phyloP scores from a whole-genome alignment of 768 basidiomycete species.

The Tylopilus balloui region DNA sequence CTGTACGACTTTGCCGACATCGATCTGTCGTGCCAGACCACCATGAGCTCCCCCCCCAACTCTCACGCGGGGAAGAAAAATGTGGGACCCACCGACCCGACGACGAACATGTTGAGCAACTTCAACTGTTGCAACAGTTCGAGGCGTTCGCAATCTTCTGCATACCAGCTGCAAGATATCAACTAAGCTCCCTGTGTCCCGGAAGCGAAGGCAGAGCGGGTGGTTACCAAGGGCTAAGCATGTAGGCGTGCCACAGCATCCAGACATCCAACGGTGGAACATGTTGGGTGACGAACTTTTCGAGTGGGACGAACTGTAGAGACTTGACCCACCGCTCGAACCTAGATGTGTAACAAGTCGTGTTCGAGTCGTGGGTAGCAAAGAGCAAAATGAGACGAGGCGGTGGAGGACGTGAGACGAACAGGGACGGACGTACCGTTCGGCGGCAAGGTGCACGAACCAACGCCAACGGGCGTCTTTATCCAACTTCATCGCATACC shows the following conservation, averaged over 20 bases:
- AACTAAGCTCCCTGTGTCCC: background rate
- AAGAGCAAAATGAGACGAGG: background rate
- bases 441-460: slow-evolving; percentile 38
- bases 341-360: slow-evolving; percentile 13
- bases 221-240: slow-evolving; percentile 35
- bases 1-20: slow-evolving; percentile 18
- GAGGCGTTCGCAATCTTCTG: slow-evolving; percentile 33
- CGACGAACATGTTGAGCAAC: slow-evolving; percentile 26
- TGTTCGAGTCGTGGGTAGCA: background rate
- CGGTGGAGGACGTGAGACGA: background rate
- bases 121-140: slow-evolving; percentile 21
- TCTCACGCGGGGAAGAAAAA: too few species aligned
- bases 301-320: slow-evolving; percentile 22
- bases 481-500: slow-evolving; percentile 22
- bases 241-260: slow-evolving; percentile 43
- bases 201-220: background rate
- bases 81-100: slow-evolving; percentile 26
- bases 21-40: slow-evolving; percentile 26
- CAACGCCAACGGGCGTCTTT: slow-evolving; percentile 34
- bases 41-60: too few species aligned
- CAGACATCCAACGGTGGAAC: slow-evolving; percentile 38
- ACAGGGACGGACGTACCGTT: slow-evolving; percentile 26
- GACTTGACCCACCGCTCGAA: slow-evolving; percentile 35
- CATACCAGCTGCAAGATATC: slow-evolving; percentile 24
- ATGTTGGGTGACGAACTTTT: slow-evolving; percentile 23